A percentile compares a stretch with the other conserved stretches of the same genome.
Evolutionary conservation across 2,329 filamentous ascomycete genomes (phyloP).

Genomic region (Penicillium brasilianum): DNA sequence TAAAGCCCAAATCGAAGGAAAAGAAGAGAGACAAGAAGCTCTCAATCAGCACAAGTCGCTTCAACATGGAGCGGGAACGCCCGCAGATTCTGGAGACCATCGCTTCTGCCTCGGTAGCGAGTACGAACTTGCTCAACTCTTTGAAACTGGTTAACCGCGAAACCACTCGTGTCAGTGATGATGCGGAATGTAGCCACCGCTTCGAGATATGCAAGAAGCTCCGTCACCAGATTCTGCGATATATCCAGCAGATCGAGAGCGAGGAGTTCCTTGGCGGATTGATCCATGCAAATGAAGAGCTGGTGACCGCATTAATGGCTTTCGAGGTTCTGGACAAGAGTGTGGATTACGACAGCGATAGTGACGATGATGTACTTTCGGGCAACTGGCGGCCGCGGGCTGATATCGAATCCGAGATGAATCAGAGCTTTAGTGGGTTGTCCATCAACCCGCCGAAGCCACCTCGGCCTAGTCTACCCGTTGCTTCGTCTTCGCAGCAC

Average conservation of each 20-base stretch:
- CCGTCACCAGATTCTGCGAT: conserved; percentile 81
- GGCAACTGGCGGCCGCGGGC: conserved; percentile 36
- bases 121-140: conserved; percentile 87
- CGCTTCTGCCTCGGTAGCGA: conserved; percentile 84
- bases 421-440: conserved; percentile 42
- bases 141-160: conserved; percentile 92
- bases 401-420: conserved; percentile 33
- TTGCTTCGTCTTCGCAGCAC: conserved; percentile 28
- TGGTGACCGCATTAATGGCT: conserved; percentile 90
- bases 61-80: conserved; percentile 87
- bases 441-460: conserved; percentile 44
- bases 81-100: conserved; percentile 86
- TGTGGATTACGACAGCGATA: conserved; percentile 66
- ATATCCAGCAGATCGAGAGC: conserved; percentile 88
- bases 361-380: conserved; percentile 59
- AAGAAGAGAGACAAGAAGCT: conserved; percentile 64
- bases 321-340: conserved; percentile 86
- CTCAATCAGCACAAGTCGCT: conserved; percentile 58
- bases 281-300: conserved; percentile 91
- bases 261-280: conserved; percentile 92
- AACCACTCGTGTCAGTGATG: conserved; percentile 83
- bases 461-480: conserved; percentile 58
- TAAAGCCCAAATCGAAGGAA: conserved; percentile 47
- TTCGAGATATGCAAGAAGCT: conserved; percentile 89
- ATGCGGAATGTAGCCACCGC: conserved; percentile 71